These are phyloP conservation scores for Bodo saltans DNA, from an alignment of 78 protist genomes.

Conservation along the genomic window DNA sequence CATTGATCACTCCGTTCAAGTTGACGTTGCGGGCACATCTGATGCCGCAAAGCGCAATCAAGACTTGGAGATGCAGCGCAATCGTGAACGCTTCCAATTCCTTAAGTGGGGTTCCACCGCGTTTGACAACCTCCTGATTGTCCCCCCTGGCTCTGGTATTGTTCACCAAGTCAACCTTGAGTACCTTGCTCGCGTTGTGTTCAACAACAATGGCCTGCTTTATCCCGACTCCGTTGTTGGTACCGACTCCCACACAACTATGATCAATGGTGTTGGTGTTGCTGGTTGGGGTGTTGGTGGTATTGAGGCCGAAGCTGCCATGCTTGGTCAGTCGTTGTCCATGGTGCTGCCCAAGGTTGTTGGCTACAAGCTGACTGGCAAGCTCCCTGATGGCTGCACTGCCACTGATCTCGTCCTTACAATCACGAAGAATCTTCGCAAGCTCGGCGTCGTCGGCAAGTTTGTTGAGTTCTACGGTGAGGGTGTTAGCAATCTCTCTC, in stretches of 20 bases:
- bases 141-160: conserved; percentile 82
- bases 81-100: conserved; percentile 70
- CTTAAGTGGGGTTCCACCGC: conserved; percentile 74
- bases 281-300: conserved; percentile 74
- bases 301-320: conserved; percentile 79
- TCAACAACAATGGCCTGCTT: conserved; percentile 46
- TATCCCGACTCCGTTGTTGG: conserved; percentile 82
- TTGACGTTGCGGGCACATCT: conserved; percentile 43
- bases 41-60: conserved; percentile 51
- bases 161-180: conserved; percentile 84
- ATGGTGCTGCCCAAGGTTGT: conserved; percentile 70
- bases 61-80: conserved; percentile 63
- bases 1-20: conserved; percentile 72
- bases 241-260: conserved; percentile 72
- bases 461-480: conserved; percentile 81
- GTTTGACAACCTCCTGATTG: conserved; percentile 58
- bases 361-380: conserved; percentile 68
- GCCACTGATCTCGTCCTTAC: conserved; percentile 81
- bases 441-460: conserved; percentile 71
- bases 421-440: conserved; percentile 52
- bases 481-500: conserved; percentile 54
- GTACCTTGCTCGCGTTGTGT: conserved; percentile 67
- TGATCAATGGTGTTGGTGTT: conserved; percentile 77
- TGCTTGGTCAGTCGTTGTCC: conserved; percentile 71
- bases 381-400: conserved; percentile 50